phyloP scores from a whole-genome alignment of 169 alveolate genomes.

The Eimeria acervulina region DNA sequence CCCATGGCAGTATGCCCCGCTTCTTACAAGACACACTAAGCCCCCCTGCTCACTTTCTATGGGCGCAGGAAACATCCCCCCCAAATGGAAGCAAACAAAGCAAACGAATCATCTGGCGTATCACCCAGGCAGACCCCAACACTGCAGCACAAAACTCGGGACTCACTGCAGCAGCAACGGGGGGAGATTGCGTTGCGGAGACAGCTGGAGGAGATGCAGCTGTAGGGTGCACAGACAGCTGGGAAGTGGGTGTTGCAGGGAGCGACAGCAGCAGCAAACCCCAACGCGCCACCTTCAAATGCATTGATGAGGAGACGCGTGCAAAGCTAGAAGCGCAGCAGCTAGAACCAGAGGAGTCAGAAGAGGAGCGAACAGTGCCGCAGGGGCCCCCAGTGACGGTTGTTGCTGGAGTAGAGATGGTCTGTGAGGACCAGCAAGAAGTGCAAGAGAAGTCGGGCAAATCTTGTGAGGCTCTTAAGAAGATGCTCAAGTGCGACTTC shows the following conservation, averaged over 20 bases:
- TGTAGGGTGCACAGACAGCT: constrained; percentile 76
- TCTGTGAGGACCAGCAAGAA: constrained; percentile 79
- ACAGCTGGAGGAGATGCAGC: constrained; percentile 53
- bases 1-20: constrained; percentile 67
- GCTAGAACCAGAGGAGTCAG: background rate
- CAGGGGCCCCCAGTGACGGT: constrained; percentile 45
- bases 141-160: constrained; percentile 53
- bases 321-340: constrained; percentile 53
- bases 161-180: constrained; percentile 70
- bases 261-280: constrained; percentile 38
- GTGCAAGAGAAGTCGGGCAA: constrained; percentile 81
- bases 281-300: constrained; percentile 38
- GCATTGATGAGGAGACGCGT: constrained; percentile 63
- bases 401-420: constrained; percentile 65
- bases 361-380: constrained; percentile 49
- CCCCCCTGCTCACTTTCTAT: constrained; percentile 57
- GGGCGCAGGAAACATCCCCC: constrained; percentile 74
- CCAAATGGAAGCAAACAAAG: background rate
- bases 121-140: constrained; percentile 74
- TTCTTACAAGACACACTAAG: constrained; percentile 74
- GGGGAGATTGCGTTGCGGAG: constrained; percentile 64
- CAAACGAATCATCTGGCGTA: constrained; percentile 44
- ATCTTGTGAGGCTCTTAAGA: constrained; percentile 81
- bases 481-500: constrained; percentile 81
- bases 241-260: constrained; percentile 69